A percentile compares a stretch with the other conserved stretches of the same genome.
These are phyloP conservation scores for Suillus discolor DNA, from an alignment of 768 basidiomycete genomes.

Conservation along the genomic window DNA sequence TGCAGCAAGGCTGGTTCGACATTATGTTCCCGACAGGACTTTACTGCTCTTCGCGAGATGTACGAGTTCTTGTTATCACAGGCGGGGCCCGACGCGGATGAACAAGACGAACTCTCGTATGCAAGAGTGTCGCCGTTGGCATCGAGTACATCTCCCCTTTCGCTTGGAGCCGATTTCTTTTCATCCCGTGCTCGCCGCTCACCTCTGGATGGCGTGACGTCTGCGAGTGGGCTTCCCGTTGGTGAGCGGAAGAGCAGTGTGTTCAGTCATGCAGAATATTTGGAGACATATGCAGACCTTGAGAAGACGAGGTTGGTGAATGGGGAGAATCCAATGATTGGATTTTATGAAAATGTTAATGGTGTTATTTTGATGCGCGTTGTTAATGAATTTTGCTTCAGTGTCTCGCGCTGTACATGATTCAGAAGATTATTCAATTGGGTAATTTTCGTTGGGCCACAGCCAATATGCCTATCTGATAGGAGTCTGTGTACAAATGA, in stretches of 20 bases:
- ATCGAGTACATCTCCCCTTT: slow-evolving; percentile 49
- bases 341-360: slow-evolving; percentile 95
- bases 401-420: background rate
- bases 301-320: slow-evolving; percentile 68
- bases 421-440: background rate
- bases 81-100: slow-evolving; percentile 26
- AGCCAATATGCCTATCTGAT: background rate
- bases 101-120: slow-evolving; percentile 22
- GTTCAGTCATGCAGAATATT: slow-evolving; percentile 86
- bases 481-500: background rate
- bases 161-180: slow-evolving; percentile 69
- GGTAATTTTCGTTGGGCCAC: background rate
- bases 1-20: slow-evolving; percentile 95
- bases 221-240: slow-evolving; percentile 76
- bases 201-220: slow-evolving; percentile 71
- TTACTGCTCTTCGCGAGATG: slow-evolving; percentile 82
- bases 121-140: slow-evolving; percentile 56
- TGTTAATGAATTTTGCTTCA: background rate
- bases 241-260: slow-evolving; percentile 83
- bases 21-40: slow-evolving; percentile 98
- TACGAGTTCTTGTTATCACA: slow-evolving; percentile 82
- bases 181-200: slow-evolving; percentile 55
- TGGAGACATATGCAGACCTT: slow-evolving; percentile 82
- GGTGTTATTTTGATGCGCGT: slow-evolving; percentile 68
- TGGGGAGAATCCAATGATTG: slow-evolving; percentile 88